Conservation (phyloP, 2,329 filamentous ascomycete species). For the Fusarium sp. region DNA sequence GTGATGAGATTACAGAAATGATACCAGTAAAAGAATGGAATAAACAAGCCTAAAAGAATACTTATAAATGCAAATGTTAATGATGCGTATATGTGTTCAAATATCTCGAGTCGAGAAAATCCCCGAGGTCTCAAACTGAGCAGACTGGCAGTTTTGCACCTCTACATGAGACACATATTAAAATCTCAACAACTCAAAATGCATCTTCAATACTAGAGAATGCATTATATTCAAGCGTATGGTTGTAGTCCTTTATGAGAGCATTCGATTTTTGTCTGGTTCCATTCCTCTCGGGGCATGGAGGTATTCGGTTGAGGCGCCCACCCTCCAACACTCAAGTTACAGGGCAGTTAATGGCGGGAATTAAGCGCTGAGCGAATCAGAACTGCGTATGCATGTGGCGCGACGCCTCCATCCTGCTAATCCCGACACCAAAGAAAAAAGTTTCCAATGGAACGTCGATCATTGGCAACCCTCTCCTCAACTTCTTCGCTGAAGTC, state of each 20-base stretch:
- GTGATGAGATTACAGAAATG: constrained; percentile 23
- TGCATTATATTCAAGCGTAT: neutral
- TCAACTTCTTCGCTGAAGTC: constrained; percentile 43
- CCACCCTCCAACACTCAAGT: neutral
- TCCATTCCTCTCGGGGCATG: neutral
- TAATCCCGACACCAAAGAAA: constrained; percentile 44
- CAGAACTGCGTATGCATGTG: constrained; percentile 37
- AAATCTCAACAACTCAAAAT: neutral
- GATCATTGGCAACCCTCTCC: constrained; percentile 44
- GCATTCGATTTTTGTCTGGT: neutral
- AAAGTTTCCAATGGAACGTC: constrained; percentile 45
- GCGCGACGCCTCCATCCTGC: constrained; percentile 37
- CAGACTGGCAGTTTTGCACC: neutral
- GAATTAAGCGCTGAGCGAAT: constrained; percentile 34
- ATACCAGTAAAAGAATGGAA: constrained; percentile 34
- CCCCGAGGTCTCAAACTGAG: neutral
- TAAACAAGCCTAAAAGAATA: neutral
- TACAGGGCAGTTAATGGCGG: constrained; percentile 25
- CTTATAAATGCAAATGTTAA: neutral
- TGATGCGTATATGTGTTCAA: neutral
- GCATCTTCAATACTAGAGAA: neutral
- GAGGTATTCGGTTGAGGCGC: neutral
- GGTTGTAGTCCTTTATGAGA: neutral
- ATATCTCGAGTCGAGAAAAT: neutral
- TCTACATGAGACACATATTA: neutral